These are phyloP conservation scores for Calonectria crousiana DNA, from an alignment of 2,329 filamentous ascomycete species.

Conservation along the genomic window DNA sequence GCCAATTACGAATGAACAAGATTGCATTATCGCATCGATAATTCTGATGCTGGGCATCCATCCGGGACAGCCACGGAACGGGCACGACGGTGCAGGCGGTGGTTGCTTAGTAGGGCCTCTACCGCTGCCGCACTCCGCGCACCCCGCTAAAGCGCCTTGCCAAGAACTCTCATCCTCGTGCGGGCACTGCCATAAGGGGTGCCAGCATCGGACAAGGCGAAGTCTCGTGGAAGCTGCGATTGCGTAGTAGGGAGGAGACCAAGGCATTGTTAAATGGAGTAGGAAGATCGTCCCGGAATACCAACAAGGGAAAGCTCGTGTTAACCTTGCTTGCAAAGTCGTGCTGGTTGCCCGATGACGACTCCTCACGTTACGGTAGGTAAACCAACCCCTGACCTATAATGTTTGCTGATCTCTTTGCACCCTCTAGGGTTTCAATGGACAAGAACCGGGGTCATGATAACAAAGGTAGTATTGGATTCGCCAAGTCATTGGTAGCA, in stretches of 20 bases:
- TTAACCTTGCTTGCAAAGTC: constrained; percentile 10
- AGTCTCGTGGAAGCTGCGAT: neutral
- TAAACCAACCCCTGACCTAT: constrained; percentile 1
- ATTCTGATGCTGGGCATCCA: neutral
- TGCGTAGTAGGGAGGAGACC: neutral
- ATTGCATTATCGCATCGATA: neutral
- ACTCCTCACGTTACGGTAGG: constrained; percentile 4
- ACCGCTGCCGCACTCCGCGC: neutral
- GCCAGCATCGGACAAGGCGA: neutral
- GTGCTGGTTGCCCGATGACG: constrained; percentile 21
- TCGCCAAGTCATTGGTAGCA: neutral
- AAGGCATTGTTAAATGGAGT: neutral
- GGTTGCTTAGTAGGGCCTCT: neutral
- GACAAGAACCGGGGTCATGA: neutral
- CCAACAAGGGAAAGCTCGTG: constrained; percentile 17
- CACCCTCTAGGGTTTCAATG: neutral
- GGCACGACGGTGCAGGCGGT: neutral
- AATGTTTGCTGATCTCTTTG: neutral
- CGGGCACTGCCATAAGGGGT: neutral
- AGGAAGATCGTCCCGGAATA: neutral
- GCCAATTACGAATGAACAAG: neutral
- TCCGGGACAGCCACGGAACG: neutral
- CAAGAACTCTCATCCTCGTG: neutral
- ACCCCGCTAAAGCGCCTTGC: neutral
- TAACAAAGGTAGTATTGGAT: neutral